These are phyloP conservation scores for Cajanus cajan DNA, from an alignment of 306 rosid species.

Conservation along the genomic window DNA sequence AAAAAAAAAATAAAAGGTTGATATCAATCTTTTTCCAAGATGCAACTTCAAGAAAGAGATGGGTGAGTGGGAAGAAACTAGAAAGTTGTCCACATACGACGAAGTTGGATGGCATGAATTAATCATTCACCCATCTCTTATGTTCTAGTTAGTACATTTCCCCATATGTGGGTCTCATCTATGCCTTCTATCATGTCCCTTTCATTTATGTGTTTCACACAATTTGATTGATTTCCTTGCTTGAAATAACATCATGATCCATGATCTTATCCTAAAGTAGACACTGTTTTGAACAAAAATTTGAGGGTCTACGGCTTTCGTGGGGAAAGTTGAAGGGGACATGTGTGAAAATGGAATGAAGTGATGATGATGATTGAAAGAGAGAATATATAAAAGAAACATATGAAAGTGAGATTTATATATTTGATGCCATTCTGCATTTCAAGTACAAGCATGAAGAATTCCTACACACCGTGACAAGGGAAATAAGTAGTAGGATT, in stretches of 20 bases:
- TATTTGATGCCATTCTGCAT: neutral
- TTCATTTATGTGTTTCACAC: conserved; percentile 1
- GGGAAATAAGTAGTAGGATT: neutral
- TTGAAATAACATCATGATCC: neutral
- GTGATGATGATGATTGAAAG: neutral
- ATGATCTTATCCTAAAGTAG: neutral
- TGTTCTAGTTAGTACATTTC: neutral
- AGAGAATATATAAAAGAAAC: neutral
- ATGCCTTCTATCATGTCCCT: neutral
- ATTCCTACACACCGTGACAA: neutral
- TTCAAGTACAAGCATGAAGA: neutral
- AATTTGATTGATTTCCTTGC: neutral
- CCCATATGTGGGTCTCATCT: neutral
- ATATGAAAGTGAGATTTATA: neutral
- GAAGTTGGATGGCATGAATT: neutral
- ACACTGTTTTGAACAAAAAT: neutral
- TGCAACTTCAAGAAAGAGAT: conserved; percentile 18
- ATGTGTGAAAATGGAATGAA: neutral
- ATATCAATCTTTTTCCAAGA: neutral
- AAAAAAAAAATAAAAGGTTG: neutral
- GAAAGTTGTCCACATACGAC: neutral
- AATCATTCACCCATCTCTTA: neutral
- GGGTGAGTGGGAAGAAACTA: neutral
- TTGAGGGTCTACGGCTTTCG: neutral
- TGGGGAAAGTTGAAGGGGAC: neutral